Base-by-base conservation (phyloP, 495 filamentous ascomycete species). In the Penicillium taxi region DNA sequence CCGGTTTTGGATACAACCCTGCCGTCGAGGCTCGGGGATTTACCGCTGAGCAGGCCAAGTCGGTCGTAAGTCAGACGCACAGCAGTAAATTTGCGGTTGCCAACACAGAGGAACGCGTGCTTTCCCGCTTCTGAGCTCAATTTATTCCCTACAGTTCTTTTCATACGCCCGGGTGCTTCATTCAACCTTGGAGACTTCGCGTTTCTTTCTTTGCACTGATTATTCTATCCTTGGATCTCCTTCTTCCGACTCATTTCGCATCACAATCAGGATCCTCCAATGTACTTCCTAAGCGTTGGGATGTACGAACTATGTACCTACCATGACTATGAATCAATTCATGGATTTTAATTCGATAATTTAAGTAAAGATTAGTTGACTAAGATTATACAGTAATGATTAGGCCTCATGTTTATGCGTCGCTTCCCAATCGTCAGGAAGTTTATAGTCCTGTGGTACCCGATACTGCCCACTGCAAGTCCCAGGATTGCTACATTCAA, bases 11-110 rank as follows among this genome's bases (percentile, higher is more conserved):
- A 3, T 96, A 98, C 55, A 98, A 98, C 63, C 89, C 91, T 2
- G 91, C 91, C 0, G 80, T 89, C 3, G 84, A 84, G 63, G 89
- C 87, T 20, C 84, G 78, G 61, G 87, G 86, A 4, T 84, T 94
- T 56, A 87, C 85, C 9, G 73, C 72, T 21, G 77, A 68, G 49
- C 85, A 96, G 64, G 82, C 75, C 11, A 75, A 75, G 45, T 59
- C 53, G 12, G 85, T 86, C 24, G 68, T 81, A 49, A 93, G 85
- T 65, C 75, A 73, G 69, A 81, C 62, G 34, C 67, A 69, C 49
- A 69, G 63, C 30, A 82, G 73, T 59, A 73, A 72, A 19, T 94
- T 77, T 75, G 88, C 88, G 36, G 45, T 90, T 62, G 72, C 74
- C 41, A 82, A 89, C 58, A 76, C 75, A 13, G 66, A 80, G 66